Percentiles rank a stretch among this genome's conserved stretches.
phyloP scores from a whole-genome alignment of 495 filamentous ascomycete genomes.

The Aspergillus steynii region DNA sequence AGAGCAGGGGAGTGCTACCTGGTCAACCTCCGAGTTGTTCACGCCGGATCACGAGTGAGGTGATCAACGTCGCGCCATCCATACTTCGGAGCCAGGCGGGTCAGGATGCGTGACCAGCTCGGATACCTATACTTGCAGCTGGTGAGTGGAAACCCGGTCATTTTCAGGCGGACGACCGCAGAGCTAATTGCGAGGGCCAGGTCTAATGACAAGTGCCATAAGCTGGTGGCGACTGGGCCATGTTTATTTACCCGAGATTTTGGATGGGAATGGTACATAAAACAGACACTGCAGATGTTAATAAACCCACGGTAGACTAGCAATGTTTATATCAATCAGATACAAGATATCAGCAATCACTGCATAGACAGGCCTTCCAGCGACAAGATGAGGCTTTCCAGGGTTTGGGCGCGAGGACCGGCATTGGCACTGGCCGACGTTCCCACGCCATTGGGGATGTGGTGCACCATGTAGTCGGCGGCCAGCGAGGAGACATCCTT shows the following conservation, averaged over 20 bases:
- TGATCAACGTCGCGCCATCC: too few species aligned
- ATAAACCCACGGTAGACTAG: neutral
- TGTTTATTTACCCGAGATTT: neutral
- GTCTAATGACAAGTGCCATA: too few species aligned
- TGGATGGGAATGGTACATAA: neutral
- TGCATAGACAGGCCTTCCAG: constrained; percentile 13
- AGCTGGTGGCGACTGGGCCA: too few species aligned
- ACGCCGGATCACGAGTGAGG: too few species aligned
- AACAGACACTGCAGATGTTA: neutral
- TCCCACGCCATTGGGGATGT: constrained; percentile 14
- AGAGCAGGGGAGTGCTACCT: too few species aligned
- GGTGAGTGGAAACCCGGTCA: too few species aligned
- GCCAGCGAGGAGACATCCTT: constrained; percentile 22
- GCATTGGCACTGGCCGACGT: neutral
- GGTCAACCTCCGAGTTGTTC: too few species aligned
- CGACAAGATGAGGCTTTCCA: constrained; percentile 12
- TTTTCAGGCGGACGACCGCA: too few species aligned
- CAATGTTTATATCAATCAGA: neutral
- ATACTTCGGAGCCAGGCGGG: too few species aligned
- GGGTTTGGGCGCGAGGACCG: constrained; percentile 5
- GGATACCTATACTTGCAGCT: too few species aligned
- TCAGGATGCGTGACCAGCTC: too few species aligned
- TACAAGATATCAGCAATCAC: neutral
- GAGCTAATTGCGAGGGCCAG: too few species aligned
- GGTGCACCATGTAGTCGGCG: constrained; percentile 28